A percentile compares a stretch with the other conserved stretches of the same genome.
Evolutionary conservation across 2,329 filamentous ascomycete species (phyloP).

Genomic region (Botryotinia narcissicola): DNA sequence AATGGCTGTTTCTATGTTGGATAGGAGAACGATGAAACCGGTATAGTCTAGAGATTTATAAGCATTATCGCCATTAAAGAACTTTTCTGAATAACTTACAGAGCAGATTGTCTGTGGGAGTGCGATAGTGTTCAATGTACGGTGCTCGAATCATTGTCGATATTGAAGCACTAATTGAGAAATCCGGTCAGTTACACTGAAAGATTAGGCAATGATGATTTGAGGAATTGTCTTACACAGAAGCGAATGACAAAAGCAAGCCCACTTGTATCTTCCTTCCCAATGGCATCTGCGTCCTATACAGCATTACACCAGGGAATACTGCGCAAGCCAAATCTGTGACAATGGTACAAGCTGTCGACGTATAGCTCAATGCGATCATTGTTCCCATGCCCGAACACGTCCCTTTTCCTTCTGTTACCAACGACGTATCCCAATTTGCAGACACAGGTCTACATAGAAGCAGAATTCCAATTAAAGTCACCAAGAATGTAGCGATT

Average conservation of each 20-base stretch:
- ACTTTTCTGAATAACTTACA: constrained; percentile 27
- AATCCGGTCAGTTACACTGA: neutral
- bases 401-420: constrained; percentile 22
- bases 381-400: constrained; percentile 27
- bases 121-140: neutral
- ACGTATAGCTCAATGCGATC: constrained; percentile 34
- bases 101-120: constrained; percentile 25
- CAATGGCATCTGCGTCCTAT: constrained; percentile 38
- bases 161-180: constrained; percentile 11
- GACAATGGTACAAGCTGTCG: constrained; percentile 38
- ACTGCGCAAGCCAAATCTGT: constrained; percentile 39
- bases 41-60: constrained; percentile 8
- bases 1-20: constrained; percentile 20
- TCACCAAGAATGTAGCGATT: constrained; percentile 25
- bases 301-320: constrained; percentile 39
- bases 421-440: constrained; percentile 25
- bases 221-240: constrained; percentile 7
- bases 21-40: constrained; percentile 15
- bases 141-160: constrained; percentile 15
- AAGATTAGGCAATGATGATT: neutral
- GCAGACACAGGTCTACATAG: constrained; percentile 27
- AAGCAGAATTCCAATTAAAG: constrained; percentile 26
- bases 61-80: neutral
- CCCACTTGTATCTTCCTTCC: constrained; percentile 31
- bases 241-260: constrained; percentile 29